Conservation (phyloP, 108 stramenopile species). For the Schizochytrium sp. region DNA sequence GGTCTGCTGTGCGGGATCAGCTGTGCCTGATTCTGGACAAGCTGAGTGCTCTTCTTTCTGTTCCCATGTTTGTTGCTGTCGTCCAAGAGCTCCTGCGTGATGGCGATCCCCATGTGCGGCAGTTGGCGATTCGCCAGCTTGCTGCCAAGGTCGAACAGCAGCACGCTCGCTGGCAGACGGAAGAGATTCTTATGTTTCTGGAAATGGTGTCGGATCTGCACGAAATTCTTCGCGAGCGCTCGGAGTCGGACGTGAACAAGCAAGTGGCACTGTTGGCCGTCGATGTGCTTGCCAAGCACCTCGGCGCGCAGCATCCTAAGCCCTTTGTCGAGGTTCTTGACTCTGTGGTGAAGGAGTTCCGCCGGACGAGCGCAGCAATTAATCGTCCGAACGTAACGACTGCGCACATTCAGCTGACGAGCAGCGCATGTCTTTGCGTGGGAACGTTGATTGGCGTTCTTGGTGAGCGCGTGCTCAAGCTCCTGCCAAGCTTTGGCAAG, state of each 20-base stretch:
- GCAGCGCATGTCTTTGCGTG: constrained; percentile 3
- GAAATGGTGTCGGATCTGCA: background rate
- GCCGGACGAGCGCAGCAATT: background rate
- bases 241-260: constrained; percentile 4
- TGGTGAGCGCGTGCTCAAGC: background rate
- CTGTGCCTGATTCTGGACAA: background rate
- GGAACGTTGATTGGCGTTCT: background rate
- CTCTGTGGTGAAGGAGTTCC: background rate
- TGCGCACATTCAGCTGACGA: background rate
- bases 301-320: background rate
- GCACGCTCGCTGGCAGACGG: background rate
- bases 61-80: background rate
- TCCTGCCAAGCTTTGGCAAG: background rate
- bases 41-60: background rate
- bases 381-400: background rate
- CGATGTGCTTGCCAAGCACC: background rate
- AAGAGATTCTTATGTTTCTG: background rate
- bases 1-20: background rate
- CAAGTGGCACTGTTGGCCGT: background rate
- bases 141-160: background rate
- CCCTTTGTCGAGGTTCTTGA: background rate
- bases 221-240: background rate
- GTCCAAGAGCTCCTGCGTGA: constrained; percentile 5
- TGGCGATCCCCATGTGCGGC: background rate
- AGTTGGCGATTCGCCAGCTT: background rate